Evolutionary conservation across 768 basidiomycete species (phyloP).

Genomic region (Mycena rebaudengoi): DNA sequence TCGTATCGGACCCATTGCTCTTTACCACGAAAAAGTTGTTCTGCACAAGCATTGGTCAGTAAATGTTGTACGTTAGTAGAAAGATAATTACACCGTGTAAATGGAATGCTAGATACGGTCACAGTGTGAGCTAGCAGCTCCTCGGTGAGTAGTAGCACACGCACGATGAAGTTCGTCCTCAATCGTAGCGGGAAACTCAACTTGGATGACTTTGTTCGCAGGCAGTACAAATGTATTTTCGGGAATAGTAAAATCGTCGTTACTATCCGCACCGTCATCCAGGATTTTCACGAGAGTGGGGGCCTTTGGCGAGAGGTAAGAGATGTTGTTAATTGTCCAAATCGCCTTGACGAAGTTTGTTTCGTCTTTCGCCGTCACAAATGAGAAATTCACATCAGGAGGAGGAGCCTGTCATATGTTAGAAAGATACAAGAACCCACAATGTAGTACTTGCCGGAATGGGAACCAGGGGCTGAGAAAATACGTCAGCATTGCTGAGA

Average conservation of each 20-base stretch:
- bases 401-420: too few relatives aligned
- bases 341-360: constrained; percentile 27
- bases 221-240: constrained; percentile 52
- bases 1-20: constrained; percentile 36
- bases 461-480: constrained; percentile 28
- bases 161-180: constrained; percentile 40
- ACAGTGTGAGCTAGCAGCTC: too few relatives aligned
- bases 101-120: constrained; percentile 34
- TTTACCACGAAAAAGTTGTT: too few relatives aligned
- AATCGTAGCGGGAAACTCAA: constrained; percentile 42
- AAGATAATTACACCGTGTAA: constrained; percentile 31
- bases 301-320: constrained; percentile 25
- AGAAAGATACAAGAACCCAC: background rate
- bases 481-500: constrained; percentile 2
- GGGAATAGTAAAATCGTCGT: constrained; percentile 39
- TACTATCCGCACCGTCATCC: constrained; percentile 39
- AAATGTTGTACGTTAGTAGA: too few relatives aligned
- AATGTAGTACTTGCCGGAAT: constrained; percentile 8
- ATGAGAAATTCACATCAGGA: constrained; percentile 38
- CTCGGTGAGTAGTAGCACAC: too few relatives aligned
- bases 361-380: constrained; percentile 33
- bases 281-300: constrained; percentile 42
- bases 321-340: constrained; percentile 44
- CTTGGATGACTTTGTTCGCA: constrained; percentile 45
- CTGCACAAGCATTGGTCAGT: constrained; percentile 47